Base-by-base conservation (phyloP, 2,329 filamentous ascomycete species). In the Alternaria conjuncta region DNA sequence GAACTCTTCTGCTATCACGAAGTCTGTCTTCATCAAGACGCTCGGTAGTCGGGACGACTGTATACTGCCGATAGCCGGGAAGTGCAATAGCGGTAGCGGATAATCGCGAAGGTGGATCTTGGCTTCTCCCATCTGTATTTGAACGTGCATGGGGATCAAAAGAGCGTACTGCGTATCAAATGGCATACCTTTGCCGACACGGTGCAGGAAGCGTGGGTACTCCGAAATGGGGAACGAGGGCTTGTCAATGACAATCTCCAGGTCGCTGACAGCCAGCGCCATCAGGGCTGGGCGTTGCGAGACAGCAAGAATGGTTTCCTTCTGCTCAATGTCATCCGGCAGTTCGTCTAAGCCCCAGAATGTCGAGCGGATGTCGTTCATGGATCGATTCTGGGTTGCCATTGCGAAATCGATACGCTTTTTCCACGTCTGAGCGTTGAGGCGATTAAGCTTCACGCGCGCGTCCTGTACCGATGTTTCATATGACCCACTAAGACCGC, bases 111-210 rank as follows among this genome's bases (percentile, higher is more conserved):
- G 83, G 13, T 90, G 91, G n/a, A 96, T 86, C 65, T 92, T 90
- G 10, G 90, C 93, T 80, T 99, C 96, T 54, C 94, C 92, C 89
- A 97, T 94, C 64, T 92, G 92, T 66, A 99, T 86, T 68, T 93
- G 90, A 3, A 99, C 86, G 78, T 92, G 92, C 90, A 97, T 93
- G 0, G 96, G 96, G 11, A 99, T 84, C 18, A 99, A 86, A 20
- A 99, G 84, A 10, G 93, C 90, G 78, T 98, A 99, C 74, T 95
- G 85, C 87, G 94, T 99, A 73, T 96, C 90, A 66, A 89, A 86
- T 1, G 96, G 96, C 89, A 99, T 96, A 1, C 96, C 96, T 82
- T 99, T 99, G n/a, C 96, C 96, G 61, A 98, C 90, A 51, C 89
- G 88, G 75, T 97, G 87, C 25, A 99, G 83, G 76, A 97, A 99